phyloP scores from a whole-genome alignment of 805 yeast species.

The Starmerella geochares region DNA sequence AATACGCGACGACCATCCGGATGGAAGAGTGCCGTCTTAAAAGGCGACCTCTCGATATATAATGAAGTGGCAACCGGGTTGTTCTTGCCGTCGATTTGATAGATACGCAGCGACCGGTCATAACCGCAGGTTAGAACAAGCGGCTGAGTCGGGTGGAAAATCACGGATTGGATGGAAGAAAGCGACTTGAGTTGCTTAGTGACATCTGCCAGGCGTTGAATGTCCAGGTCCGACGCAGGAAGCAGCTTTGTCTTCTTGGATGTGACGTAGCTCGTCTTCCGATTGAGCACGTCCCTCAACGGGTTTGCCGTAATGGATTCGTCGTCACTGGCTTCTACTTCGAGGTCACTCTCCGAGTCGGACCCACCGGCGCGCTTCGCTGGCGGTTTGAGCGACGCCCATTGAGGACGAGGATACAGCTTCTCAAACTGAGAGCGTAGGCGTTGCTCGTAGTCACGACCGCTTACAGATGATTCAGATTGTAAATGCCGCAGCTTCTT shows the following conservation, averaged over 20 bases:
- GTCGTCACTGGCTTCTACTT: slow-evolving; percentile 7
- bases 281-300: slow-evolving; percentile 29
- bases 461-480: slow-evolving; percentile 44
- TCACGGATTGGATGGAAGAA: slow-evolving; percentile 73
- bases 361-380: slow-evolving; percentile 17
- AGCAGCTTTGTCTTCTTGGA: slow-evolving; percentile 40
- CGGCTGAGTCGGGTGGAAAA: slow-evolving; percentile 80
- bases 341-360: slow-evolving; percentile 24
- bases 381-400: slow-evolving; percentile 46
- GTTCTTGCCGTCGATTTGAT: slow-evolving; percentile 77
- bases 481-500: slow-evolving; percentile 61
- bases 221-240: slow-evolving; percentile 61
- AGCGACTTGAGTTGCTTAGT: slow-evolving; percentile 57
- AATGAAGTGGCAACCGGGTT: slow-evolving; percentile 76
- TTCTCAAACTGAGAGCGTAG: slow-evolving; percentile 60
- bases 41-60: slow-evolving; percentile 63
- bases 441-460: slow-evolving; percentile 51
- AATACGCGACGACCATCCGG: slow-evolving; percentile 46
- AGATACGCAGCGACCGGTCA: slow-evolving; percentile 76
- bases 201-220: slow-evolving; percentile 79
- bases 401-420: slow-evolving; percentile 72
- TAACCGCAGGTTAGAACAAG: slow-evolving; percentile 82
- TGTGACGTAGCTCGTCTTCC: slow-evolving; percentile 27
- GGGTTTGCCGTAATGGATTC: slow-evolving; percentile 26
- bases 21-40: slow-evolving; percentile 63